Evolutionary conservation across 2,329 filamentous ascomycete genomes (phyloP).

Genomic region (Thelonectria olida): DNA sequence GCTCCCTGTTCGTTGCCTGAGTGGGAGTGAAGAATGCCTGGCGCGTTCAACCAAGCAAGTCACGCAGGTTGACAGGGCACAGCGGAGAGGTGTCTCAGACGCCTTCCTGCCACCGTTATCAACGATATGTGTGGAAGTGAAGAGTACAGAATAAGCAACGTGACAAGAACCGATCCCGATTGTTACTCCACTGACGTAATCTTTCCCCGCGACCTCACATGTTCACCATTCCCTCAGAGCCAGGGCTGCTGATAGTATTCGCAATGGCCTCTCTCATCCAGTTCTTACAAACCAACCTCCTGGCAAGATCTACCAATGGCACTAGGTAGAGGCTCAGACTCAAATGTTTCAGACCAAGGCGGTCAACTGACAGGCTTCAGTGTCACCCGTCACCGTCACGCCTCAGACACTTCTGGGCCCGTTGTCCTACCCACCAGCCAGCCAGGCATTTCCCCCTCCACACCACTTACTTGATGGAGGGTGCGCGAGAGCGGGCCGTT

Average conservation of each 20-base stretch:
- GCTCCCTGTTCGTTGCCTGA: constrained; percentile 18
- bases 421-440: constrained; percentile 25
- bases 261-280: background rate
- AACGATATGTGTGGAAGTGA: background rate
- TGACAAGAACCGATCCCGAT: constrained; percentile 1
- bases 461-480: constrained; percentile 27
- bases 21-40: constrained; percentile 4
- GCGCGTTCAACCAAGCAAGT: background rate
- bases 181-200: constrained; percentile 15
- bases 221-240: background rate
- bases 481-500: constrained; percentile 42
- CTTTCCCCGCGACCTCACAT: constrained; percentile 15
- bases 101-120: background rate
- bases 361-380: constrained; percentile 24
- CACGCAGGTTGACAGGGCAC: background rate
- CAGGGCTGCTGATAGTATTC: background rate
- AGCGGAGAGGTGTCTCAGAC: background rate
- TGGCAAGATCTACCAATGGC: background rate
- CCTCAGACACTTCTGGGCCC: constrained; percentile 24
- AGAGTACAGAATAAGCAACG: background rate
- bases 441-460: constrained; percentile 20
- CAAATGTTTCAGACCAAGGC: constrained; percentile 23
- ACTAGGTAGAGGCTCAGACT: constrained; percentile 19
- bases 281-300: background rate
- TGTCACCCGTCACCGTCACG: constrained; percentile 27